Evolutionary conservation across 805 yeast species (phyloP), one percentile per base, ranked within the genome.

Genomic region (Clavispora asparagi): DNA sequence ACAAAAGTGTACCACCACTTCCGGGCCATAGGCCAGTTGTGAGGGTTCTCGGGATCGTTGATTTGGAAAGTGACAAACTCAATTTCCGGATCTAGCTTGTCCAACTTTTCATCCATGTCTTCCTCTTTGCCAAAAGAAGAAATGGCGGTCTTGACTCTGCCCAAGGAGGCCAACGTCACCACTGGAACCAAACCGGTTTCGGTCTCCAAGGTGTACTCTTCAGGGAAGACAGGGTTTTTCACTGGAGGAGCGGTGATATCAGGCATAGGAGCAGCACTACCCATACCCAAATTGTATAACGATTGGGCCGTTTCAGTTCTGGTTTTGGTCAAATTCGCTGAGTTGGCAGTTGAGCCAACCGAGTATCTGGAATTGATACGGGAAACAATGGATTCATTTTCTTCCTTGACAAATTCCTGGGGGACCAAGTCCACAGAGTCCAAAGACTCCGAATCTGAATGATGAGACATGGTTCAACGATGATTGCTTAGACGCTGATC

Each of bases 131-230:
- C 62, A 11, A 16, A 26, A 7, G 39, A 30, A 0, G 58, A 51
- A 4, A 39, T 14, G 27, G 32, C 35, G 12, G 64, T 47, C 43
- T 54, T 56, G 13, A 49, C 53, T 62, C 94, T 77, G 31, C 95
- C 94, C 30, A 87, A 51, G 8, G 76, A 72, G 40, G 77, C 85
- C 54, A 89, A 70, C 1, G 95, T 85, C 38, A 80, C 70, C 1
- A 83, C 87, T 1, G 92, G 94, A 12, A 90, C 97, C 45, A 90
- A 71, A 52, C 97, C 97, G 6, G 96, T 87, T 44, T 77, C 76
- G 0, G 97, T 90, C 70, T 90, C 97, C 64, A 90, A 53, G 7
- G 90, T 85, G 63, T 87, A 90, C 62, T 90, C 96, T 71, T 90
- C 97, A 8, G 97, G 97, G 74, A 90, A 90, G 31, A 89, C 83